phyloP scores from a whole-genome alignment of 2,329 filamentous ascomycete genomes.

The Penicillium sp. region DNA sequence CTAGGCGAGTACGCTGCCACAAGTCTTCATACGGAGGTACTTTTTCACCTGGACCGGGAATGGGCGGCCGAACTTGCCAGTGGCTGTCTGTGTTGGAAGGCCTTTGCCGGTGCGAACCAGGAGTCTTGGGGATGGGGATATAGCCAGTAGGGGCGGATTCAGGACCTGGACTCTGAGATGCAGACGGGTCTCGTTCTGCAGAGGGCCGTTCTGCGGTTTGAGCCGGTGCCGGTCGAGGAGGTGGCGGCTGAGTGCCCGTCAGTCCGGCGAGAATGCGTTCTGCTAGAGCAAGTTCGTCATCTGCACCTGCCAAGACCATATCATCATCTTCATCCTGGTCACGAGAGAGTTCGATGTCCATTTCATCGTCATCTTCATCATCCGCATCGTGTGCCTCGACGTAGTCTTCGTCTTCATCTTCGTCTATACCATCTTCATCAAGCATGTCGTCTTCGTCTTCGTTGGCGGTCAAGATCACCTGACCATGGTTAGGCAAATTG shows the following conservation, averaged over 20 bases:
- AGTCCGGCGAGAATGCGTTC: conserved; percentile 73
- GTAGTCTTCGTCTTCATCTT: conserved; percentile 40
- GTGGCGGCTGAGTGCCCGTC: conserved; percentile 56
- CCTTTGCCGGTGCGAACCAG: conserved; percentile 40
- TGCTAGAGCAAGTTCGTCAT: conserved; percentile 63
- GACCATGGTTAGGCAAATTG: conserved; percentile 35
- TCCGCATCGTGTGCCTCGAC: conserved; percentile 44
- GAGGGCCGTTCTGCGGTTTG: conserved; percentile 25
- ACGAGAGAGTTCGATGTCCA: conserved; percentile 25
- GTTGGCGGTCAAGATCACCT: conserved; percentile 41
- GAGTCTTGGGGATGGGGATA: conserved; percentile 72
- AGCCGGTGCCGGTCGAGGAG: conserved; percentile 40
- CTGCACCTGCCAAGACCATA: conserved; percentile 47
- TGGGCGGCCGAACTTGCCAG: conserved; percentile 73
- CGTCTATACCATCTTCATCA: conserved; percentile 18
- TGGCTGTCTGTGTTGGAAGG: conserved; percentile 55
- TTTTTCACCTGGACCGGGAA: conserved; percentile 55
- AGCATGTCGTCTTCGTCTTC: conserved; percentile 38
- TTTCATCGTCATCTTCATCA: conserved; percentile 39
- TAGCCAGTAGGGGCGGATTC: conserved; percentile 19
- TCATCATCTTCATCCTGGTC: conserved; percentile 45
- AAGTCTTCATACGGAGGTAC: conserved; percentile 73
- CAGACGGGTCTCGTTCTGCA: conserved; percentile 13
- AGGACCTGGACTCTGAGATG: conserved; percentile 12
- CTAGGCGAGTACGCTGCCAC: conserved; percentile 76